Base-by-base conservation (phyloP, 2,329 filamentous ascomycete genomes). In the Fusarium zealandicum region DNA sequence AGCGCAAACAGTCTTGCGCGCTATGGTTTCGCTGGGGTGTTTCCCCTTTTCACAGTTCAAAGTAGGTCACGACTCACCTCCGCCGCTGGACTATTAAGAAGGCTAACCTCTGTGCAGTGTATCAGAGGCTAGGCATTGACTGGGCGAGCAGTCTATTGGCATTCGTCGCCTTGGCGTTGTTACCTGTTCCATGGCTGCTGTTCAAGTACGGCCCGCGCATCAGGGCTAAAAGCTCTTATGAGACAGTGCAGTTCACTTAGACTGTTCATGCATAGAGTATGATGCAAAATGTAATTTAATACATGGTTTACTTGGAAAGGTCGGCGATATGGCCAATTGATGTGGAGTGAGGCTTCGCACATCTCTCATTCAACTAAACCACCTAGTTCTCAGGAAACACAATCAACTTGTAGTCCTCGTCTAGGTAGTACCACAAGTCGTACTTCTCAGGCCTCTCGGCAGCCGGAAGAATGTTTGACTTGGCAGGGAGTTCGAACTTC, bases 41-140 rank as follows among this genome's bases (percentile, higher is more conserved):
- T 88, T 48, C 85, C 85, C 0, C 67, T 88, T 0, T 88, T 88
- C 59, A 81, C 83, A 0, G 71, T 87, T 1, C 82, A 85, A 54
- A 82, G 79, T 81, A 63, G 68, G 78, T 71, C 1, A 3, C 5
- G 3, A 6, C 9, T 1, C 10, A 1, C 1, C 3, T 13, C 0
- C 0, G 4, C 3, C 2, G 3, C 3, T 16, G 0, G 1, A 30
- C 2, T 0, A 14, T 0, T 10, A 6, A 7, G 28, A 41, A 22
- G 1, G 27, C 64, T 70, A 40, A 71, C 51, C 1, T 5, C 4
- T 1, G 6, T 10, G 0, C 8, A 78, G 76, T 81, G 76, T 81
- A 78, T 36, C 49, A 69, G 6, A 70, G 63, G 3, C 63, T 82
- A 11, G 78, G 78, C 0, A 76, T 79, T 5, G 64, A 66, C 13